Evolutionary conservation across 441 rosid genomes (phyloP).

Genomic region (Gossypium trilobum): DNA sequence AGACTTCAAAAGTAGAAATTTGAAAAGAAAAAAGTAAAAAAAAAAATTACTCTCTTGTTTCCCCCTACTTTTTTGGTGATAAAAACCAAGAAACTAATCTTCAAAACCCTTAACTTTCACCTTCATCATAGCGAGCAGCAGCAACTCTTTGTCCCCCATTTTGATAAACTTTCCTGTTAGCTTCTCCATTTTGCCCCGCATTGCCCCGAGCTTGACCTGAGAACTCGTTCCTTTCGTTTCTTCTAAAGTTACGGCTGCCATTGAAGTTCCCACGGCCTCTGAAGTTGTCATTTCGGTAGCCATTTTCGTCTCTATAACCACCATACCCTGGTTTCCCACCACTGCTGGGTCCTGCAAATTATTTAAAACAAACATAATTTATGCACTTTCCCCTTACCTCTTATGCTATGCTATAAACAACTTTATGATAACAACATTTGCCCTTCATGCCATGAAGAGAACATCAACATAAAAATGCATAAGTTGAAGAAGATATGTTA

Average conservation of each 20-base stretch:
- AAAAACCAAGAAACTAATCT: background rate
- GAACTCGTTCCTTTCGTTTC: slow-evolving; percentile 30
- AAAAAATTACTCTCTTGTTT: background rate
- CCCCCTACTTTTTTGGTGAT: background rate
- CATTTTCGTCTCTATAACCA: slow-evolving; percentile 38
- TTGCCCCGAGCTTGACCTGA: slow-evolving; percentile 25
- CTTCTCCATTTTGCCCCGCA: slow-evolving; percentile 28
- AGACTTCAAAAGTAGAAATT: too few species aligned
- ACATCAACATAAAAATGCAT: background rate
- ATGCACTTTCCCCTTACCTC: background rate
- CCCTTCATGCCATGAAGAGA: background rate
- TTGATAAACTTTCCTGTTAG: slow-evolving; percentile 32
- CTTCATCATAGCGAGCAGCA: slow-evolving; percentile 22
- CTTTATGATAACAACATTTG: background rate
- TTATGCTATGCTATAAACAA: background rate
- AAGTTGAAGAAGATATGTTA: background rate
- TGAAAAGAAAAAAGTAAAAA: background rate
- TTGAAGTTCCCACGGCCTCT: slow-evolving; percentile 31
- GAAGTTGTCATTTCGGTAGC: slow-evolving; percentile 35
- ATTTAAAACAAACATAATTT: background rate
- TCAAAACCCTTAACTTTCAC: background rate
- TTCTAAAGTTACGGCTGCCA: slow-evolving; percentile 36
- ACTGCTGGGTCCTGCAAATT: slow-evolving; percentile 28
- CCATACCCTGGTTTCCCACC: slow-evolving; percentile 34
- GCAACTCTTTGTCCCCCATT: slow-evolving; percentile 28